Evolutionary conservation across 1,139 yeast species (phyloP).

Genomic region (Pneumocystis murina): DNA sequence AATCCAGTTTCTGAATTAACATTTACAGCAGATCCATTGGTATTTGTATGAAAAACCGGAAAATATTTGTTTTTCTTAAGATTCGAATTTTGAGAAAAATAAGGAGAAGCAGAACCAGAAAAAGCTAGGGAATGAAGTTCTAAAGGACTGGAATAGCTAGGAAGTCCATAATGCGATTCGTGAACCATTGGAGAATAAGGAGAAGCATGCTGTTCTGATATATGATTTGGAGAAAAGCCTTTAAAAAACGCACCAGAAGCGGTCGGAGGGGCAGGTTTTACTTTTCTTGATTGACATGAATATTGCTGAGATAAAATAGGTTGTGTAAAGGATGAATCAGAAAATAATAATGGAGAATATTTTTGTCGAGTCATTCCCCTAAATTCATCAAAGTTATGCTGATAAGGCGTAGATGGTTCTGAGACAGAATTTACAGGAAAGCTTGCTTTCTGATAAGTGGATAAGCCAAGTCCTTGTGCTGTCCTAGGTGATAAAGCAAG

Average conservation of each 20-base stretch:
- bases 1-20: neutral
- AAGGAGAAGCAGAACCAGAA: neutral
- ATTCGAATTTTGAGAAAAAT: neutral
- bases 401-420: neutral
- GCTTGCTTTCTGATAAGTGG: neutral
- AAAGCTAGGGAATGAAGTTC: neutral
- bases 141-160: neutral
- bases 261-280: neutral
- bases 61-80: neutral
- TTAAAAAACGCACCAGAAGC: neutral
- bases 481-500: neutral
- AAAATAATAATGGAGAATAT: neutral
- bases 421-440: neutral
- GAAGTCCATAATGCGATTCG: neutral
- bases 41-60: neutral
- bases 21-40: neutral
- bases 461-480: neutral
- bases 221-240: neutral
- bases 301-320: neutral
- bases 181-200: neutral
- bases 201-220: neutral
- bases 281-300: neutral
- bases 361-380: neutral
- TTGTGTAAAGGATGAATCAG: neutral
- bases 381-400: neutral